Evolutionary conservation across 352 stramenopile species (phyloP).

Genomic region (Globisporangium echinulatum): DNA sequence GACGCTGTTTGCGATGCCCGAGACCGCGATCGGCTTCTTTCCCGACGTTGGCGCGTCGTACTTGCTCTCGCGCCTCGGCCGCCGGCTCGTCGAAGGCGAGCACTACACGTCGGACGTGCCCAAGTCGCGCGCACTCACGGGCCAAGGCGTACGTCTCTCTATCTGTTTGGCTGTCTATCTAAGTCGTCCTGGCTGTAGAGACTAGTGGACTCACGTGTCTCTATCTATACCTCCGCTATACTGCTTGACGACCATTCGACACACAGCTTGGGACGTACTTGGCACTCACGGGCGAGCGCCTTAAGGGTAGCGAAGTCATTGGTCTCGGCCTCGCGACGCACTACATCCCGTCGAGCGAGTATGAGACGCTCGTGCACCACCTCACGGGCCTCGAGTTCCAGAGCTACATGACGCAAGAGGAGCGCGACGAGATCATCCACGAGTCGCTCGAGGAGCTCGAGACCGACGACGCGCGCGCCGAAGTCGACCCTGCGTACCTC

Average conservation of each 20-base stretch:
- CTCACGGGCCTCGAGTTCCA: conserved; percentile 77
- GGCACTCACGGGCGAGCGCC: conserved; percentile 90
- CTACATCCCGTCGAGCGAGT: conserved; percentile 86
- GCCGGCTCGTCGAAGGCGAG: conserved; percentile 57
- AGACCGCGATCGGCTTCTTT: conserved; percentile 97
- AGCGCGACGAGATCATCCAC: conserved; percentile 84
- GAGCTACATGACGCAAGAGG: conserved; percentile 61
- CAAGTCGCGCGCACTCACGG: conserved; percentile 61
- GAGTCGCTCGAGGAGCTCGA: conserved; percentile 70
- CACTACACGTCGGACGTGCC: conserved; percentile 66
- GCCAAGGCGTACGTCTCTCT: conserved; percentile 48
- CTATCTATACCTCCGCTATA: neutral
- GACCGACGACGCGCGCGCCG: conserved; percentile 79
- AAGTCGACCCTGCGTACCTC: conserved; percentile 73
- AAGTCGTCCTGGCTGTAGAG: too few species aligned
- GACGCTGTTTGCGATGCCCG: conserved; percentile 98
- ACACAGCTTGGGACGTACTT: conserved; percentile 90
- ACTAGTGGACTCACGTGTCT: neutral
- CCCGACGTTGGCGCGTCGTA: conserved; percentile 95
- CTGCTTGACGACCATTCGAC: neutral
- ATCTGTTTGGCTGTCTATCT: neutral
- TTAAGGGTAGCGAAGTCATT: conserved; percentile 88
- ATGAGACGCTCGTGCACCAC: conserved; percentile 86
- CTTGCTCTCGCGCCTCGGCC: conserved; percentile 87
- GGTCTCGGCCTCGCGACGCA: conserved; percentile 95